phyloP scores from a whole-genome alignment of 768 basidiomycete species.

The Trametes maxima region DNA sequence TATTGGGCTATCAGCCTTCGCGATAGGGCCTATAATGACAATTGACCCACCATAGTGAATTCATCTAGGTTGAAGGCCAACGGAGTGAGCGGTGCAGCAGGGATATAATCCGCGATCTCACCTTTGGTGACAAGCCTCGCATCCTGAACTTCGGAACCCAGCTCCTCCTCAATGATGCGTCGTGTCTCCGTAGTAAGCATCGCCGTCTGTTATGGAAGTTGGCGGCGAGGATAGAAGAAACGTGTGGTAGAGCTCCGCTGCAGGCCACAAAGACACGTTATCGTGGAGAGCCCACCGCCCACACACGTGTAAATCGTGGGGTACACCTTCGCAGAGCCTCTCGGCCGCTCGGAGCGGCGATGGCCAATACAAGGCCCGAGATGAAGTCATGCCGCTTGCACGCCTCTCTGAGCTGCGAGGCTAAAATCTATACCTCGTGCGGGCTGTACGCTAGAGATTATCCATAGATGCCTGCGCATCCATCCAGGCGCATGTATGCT shows the following conservation, averaged over 20 bases:
- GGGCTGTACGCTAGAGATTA: no score
- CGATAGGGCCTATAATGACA: no score
- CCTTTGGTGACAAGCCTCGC: conserved; percentile 7
- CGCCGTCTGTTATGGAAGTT: no score
- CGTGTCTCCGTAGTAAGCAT: neutral
- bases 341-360: conserved; percentile 8
- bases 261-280: neutral
- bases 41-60: neutral
- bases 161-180: neutral
- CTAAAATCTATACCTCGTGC: neutral
- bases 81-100: neutral
- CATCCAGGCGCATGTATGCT: no score
- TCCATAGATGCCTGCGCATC: no score
- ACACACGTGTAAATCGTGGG: conserved; percentile 10
- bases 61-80: neutral
- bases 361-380: neutral
- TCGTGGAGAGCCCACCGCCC: neutral
- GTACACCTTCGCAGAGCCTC: neutral
- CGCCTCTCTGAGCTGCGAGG: neutral
- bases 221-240: neutral
- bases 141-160: conserved; percentile 2
- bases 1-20: neutral
- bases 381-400: neutral
- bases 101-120: neutral
- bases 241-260: neutral